A percentile compares a stretch with the other conserved stretches of the same genome.
phyloP scores from a whole-genome alignment of 139 green algal species.

The Micromonas commoda region DNA sequence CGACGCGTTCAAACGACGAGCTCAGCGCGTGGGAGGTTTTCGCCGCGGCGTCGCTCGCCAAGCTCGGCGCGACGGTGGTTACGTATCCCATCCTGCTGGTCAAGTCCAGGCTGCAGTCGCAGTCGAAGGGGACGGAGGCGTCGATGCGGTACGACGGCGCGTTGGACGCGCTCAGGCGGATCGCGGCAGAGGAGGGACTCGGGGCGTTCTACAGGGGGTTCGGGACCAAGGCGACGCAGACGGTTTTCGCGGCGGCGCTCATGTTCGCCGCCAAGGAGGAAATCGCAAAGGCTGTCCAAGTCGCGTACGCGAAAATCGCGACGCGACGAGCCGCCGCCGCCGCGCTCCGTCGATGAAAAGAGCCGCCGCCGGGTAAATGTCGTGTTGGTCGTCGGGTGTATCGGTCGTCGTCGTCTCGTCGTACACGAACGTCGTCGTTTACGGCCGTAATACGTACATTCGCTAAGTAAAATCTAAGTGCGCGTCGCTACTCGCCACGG shows the following conservation, averaged over 20 bases:
- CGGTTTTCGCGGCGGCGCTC: conserved; percentile 5
- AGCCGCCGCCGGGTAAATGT: background rate
- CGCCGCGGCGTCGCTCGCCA: conserved; percentile 43
- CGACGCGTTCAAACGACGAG: no score
- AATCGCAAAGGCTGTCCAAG: background rate
- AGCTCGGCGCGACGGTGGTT: conserved; percentile 81
- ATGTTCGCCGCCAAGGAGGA: conserved; percentile 25
- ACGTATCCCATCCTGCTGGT: conserved; percentile 92
- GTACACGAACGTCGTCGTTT: background rate
- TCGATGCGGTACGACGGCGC: background rate
- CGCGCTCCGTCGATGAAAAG: background rate
- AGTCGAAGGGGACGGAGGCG: background rate
- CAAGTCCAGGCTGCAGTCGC: conserved; percentile 70
- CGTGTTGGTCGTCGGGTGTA: background rate
- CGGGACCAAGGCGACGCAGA: conserved; percentile 19
- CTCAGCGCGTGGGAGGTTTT: conserved; percentile 9
- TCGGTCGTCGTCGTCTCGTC: background rate
- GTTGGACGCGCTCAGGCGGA: background rate
- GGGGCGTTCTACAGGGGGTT: conserved; percentile 18
- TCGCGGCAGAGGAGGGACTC: background rate
- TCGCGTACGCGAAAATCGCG: background rate
- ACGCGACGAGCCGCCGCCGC: background rate
- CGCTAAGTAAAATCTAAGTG: no score
- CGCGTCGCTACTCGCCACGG: no score
- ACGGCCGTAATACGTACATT: no score